Conservation (phyloP, 805 yeast genomes). For the Teunomyces funiuensis region DNA sequence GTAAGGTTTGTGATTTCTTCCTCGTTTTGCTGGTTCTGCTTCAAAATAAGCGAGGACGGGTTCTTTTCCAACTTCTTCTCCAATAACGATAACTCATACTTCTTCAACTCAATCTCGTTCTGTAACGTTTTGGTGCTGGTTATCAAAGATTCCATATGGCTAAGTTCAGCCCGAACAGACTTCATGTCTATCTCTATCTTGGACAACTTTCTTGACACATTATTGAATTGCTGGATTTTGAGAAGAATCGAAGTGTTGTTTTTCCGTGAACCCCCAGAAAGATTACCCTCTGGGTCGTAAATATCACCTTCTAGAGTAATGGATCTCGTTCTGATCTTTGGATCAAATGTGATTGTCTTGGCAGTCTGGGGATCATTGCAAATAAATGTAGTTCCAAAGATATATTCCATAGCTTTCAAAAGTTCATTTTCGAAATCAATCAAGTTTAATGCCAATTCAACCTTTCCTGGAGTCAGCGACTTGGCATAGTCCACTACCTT, state of each 20-base stretch:
- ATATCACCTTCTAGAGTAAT: constrained; percentile 92
- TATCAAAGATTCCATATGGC: constrained; percentile 42
- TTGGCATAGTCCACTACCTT: constrained; percentile 65
- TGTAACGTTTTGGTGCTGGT: constrained; percentile 55
- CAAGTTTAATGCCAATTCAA: constrained; percentile 83
- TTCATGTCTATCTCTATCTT: constrained; percentile 44
- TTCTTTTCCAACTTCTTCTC: constrained; percentile 56
- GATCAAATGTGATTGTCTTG: constrained; percentile 82
- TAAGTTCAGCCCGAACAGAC: constrained; percentile 39
- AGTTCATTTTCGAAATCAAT: constrained; percentile 73
- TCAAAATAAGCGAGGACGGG: constrained; percentile 55
- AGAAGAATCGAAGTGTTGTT: constrained; percentile 56
- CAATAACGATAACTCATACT: constrained; percentile 58
- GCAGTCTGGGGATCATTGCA: constrained; percentile 90
- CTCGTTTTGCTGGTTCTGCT: constrained; percentile 46
- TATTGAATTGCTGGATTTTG: constrained; percentile 65
- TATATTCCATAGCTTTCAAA: constrained; percentile 80
- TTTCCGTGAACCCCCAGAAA: constrained; percentile 90
- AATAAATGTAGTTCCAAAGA: constrained; percentile 86
- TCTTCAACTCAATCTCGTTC: constrained; percentile 54
- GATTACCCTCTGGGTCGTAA: constrained; percentile 93
- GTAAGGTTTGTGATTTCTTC: constrained; percentile 47
- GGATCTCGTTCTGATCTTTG: constrained; percentile 72
- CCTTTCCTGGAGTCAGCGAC: constrained; percentile 75
- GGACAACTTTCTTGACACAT: constrained; percentile 37